Evolutionary conservation across 768 basidiomycete species (phyloP), one percentile per base, ranked within the genome.

Genomic region (Phlebiopsis flavidoalba): DNA sequence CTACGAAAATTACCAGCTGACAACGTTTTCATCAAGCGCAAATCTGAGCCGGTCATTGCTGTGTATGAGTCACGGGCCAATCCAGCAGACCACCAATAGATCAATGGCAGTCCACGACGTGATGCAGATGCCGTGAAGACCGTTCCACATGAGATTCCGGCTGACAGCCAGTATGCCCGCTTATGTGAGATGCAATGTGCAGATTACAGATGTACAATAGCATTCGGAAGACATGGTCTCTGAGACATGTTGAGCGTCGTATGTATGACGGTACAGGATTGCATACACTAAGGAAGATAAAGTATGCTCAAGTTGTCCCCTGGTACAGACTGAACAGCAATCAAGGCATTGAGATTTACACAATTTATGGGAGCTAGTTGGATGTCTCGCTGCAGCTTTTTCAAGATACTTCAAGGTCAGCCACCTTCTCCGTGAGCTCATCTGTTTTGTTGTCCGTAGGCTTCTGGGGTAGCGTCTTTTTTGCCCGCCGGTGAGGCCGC

Each of bases 51-150:
- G 0, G 80, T 92, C 43, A 82, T 95, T 58, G 88, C 93, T 0
- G 85, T 96, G 12, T 97, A 96, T 66, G 95, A 97, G 72, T 75
- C 89, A 0, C 88, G 90, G 64, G 90, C 95, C 8, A 94, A 93
- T 64, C 76, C 89, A 33, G 89, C 92, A 0, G 95, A 96, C 70
- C 95, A 96, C 65, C 80, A 85, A 62, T 93, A 92, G 74, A 89
- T 93, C 52, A 86, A 85, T 67, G 91, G 92, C n/a, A 86, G n/a
- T 82, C 49, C 86, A 87, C 37, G 84, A 85, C 8, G 58, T 35
- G 79, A 76, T 43, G 40, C 40, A 43, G 17, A 43, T 43, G 40
- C 40, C 40, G 40, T 43, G 40, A 43, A 43, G 3, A 43, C 40
- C 8, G 17, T 43, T 10, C 12, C 11, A 10, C 11, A 43, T 17